Evolutionary conservation across 164 flowering plant genomes (phyloP).

Genomic region (Piper betle): DNA sequence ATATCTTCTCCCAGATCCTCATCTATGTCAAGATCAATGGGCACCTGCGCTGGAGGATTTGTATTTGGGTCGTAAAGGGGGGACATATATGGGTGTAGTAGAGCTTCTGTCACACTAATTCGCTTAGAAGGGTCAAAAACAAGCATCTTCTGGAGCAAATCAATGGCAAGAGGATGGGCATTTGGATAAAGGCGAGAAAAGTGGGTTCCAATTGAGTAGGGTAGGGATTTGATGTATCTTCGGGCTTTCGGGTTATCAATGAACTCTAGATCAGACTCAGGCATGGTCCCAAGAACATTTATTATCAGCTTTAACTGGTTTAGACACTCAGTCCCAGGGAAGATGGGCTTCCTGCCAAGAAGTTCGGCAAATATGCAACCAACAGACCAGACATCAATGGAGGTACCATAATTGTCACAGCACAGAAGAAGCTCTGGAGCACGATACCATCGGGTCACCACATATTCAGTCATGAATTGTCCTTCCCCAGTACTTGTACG

Average conservation of each 20-base stretch:
- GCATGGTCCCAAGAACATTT: slow-evolving; percentile 72
- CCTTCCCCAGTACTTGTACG: slow-evolving; percentile 65
- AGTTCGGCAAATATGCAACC: slow-evolving; percentile 94
- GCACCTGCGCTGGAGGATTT: slow-evolving; percentile 68
- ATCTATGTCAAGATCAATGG: slow-evolving; percentile 70
- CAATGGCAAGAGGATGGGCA: slow-evolving; percentile 74
- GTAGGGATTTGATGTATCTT: slow-evolving; percentile 56
- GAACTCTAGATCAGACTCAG: slow-evolving; percentile 57
- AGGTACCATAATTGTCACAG: slow-evolving; percentile 83
- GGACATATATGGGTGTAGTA: slow-evolving; percentile 84
- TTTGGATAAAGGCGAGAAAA: slow-evolving; percentile 55
- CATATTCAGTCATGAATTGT: slow-evolving; percentile 96
- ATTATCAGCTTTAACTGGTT: slow-evolving; percentile 81
- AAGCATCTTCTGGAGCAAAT: slow-evolving; percentile 70
- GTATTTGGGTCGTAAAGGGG: slow-evolving; percentile 48
- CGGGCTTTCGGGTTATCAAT: slow-evolving; percentile 78
- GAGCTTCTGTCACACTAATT: slow-evolving; percentile 74
- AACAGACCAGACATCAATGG: slow-evolving; percentile 98
- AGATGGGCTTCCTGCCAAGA: slow-evolving; percentile 77
- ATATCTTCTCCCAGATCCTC: slow-evolving; percentile 64
- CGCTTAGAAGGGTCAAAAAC: slow-evolving; percentile 87
- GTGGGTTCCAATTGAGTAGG: slow-evolving; percentile 41
- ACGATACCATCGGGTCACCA: slow-evolving; percentile 94
- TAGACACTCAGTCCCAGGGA: slow-evolving; percentile 87
- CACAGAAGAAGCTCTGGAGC: slow-evolving; percentile 93